These are phyloP conservation scores for Mortierella sp. DNA, from an alignment of 371 early-diverging fungal genomes.

Conservation along the genomic window DNA sequence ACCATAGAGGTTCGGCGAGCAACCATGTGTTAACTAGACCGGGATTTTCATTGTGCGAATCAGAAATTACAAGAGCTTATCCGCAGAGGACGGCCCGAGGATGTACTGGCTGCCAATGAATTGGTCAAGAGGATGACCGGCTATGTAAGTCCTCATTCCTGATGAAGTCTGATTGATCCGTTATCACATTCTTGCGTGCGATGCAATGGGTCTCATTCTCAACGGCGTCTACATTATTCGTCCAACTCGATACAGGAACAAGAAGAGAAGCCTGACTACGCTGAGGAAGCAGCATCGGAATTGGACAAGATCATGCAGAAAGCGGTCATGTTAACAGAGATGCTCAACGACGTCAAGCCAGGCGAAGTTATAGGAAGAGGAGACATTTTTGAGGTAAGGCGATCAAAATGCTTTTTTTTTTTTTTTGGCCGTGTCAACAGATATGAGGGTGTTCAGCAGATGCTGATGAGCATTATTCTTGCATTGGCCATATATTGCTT, in stretches of 20 bases:
- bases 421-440: too few species aligned
- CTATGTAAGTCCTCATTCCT: conserved; percentile 68
- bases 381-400: conserved; percentile 64
- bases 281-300: conserved; percentile 81
- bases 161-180: too few species aligned
- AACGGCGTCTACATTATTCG: background rate
- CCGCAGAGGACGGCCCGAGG: conserved; percentile 91
- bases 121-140: conserved; percentile 97
- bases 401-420: background rate
- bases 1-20: background rate
- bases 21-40: conserved; percentile 16
- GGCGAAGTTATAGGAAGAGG: conserved; percentile 70
- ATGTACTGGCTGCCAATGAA: conserved; percentile 93
- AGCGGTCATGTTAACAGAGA: conserved; percentile 80
- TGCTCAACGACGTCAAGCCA: conserved; percentile 75
- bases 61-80: conserved; percentile 97
- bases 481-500: conserved; percentile 17
- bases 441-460: background rate
- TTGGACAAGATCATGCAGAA: conserved; percentile 85
- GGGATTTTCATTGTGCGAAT: background rate
- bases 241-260: conserved; percentile 64
- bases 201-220: background rate
- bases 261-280: conserved; percentile 83
- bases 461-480: background rate
- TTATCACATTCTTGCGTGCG: too few species aligned